Evolutionary conservation across 768 basidiomycete species (phyloP).

Genomic region (Rubroboletus pulcherrimus): DNA sequence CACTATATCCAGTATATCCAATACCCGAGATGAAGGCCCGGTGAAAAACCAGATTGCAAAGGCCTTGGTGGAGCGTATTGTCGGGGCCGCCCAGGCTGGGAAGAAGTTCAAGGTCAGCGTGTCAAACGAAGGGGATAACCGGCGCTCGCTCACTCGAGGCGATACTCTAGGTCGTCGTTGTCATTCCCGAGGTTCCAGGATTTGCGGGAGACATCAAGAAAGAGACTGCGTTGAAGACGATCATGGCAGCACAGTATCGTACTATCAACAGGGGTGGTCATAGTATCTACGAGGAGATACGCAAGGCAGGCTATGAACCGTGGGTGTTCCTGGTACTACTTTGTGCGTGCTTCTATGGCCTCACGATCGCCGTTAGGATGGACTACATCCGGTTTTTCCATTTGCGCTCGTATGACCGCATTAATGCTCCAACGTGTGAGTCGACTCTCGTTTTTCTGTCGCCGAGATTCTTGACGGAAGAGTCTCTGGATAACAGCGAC

Average conservation of each 20-base stretch:
- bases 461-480: constrained; percentile 24
- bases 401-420: constrained; percentile 85
- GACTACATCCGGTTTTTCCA: constrained; percentile 93
- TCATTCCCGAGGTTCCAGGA: constrained; percentile 89
- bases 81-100: constrained; percentile 69
- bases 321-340: constrained; percentile 33
- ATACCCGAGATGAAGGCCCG: constrained; percentile 55
- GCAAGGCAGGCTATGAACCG: constrained; percentile 77
- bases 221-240: constrained; percentile 62
- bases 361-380: constrained; percentile 38
- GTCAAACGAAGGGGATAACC: not conserved
- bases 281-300: constrained; percentile 81
- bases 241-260: constrained; percentile 85
- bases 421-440: constrained; percentile 71
- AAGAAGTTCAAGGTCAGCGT: constrained; percentile 69
- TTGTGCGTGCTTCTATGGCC: not conserved
- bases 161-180: constrained; percentile 63
- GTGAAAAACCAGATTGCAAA: constrained; percentile 81
- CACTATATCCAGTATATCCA: constrained; percentile 59
- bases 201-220: constrained; percentile 82
- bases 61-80: constrained; percentile 80
- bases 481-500: constrained; percentile 25
- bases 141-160: not conserved
- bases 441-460: not conserved
- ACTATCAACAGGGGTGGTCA: constrained; percentile 87